A percentile compares a stretch with the other conserved stretches of the same genome.
phyloP scores from a whole-genome alignment of 1,284 basidiomycete genomes.

The Marasmius oreades region DNA sequence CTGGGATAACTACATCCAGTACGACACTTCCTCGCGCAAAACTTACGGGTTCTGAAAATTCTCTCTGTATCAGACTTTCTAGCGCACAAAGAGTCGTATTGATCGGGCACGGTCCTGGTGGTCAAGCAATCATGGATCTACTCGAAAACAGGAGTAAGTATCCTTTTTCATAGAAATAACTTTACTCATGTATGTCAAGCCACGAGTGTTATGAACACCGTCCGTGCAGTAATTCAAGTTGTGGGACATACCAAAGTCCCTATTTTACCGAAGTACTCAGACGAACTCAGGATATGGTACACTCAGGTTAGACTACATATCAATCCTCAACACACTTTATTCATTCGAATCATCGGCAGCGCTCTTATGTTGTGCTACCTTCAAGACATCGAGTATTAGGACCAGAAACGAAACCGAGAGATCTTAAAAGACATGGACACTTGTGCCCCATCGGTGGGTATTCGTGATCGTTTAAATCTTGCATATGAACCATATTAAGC shows the following conservation, averaged over 20 bases:
- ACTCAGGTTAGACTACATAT: conserved; percentile 38
- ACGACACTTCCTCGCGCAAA: conserved; percentile 21
- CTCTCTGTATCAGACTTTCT: conserved; percentile 50
- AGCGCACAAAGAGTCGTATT: conserved; percentile 71
- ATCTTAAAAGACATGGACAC: conserved; percentile 55
- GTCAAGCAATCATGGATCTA: conserved; percentile 70
- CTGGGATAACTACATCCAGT: conserved; percentile 97
- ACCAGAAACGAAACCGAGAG: conserved; percentile 44
- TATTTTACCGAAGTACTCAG: conserved; percentile 44
- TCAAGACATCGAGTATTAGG: conserved; percentile 48
- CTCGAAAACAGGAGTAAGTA: conserved; percentile 65
- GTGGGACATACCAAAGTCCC: conserved; percentile 66
- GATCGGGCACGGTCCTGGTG: conserved; percentile 86
- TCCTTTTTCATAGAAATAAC: background rate
- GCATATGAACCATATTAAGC: conserved; percentile 9
- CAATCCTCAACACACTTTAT: conserved; percentile 4
- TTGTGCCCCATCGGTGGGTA: conserved; percentile 53
- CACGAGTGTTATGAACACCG: conserved; percentile 50
- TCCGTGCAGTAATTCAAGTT: conserved; percentile 74
- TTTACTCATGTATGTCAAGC: conserved; percentile 26
- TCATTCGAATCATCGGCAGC: conserved; percentile 32
- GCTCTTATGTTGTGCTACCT: conserved; percentile 65
- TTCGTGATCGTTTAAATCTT: background rate
- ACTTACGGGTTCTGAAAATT: background rate
- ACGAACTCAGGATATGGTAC: conserved; percentile 62